Evolutionary conservation across 352 stramenopile species (phyloP), one percentile per base, ranked within the genome.

Genomic region (Globisporangium nunn): DNA sequence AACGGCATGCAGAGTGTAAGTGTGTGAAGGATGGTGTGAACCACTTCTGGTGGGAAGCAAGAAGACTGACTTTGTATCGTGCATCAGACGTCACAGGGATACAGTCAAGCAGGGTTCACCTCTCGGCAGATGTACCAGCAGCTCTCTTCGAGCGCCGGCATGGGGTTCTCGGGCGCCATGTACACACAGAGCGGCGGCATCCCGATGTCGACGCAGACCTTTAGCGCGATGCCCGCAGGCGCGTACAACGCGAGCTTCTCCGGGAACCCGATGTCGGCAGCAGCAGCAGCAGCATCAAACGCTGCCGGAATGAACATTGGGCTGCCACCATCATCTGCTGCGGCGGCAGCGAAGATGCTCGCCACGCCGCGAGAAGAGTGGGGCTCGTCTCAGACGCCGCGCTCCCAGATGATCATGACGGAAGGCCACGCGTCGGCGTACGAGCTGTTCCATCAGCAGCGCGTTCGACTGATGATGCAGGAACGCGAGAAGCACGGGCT

Each of bases 401-500:
- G 81, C 14, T 91, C 80, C 51, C 81, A 91, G 51, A 76, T 93
- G 74, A 86, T 90, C 39, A 67, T 91, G 64, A 88, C 82, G 0
- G 85, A 91, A 55, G 81, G 78, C 10, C 85, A 94, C 37, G 79
- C 83, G 30, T 91, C 81, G 6, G 85, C 81, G 7, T 93, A 92
- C 64, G 85, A 95, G 56, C 67, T 95, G 14, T 93, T 95, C 58
- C 85, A 95, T 58, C 82, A 95, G 56, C 85, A 95, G 55, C 65
- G 85, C 17, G 68, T 95, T 58, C 78, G 82, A 14, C 56, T 95
- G 46, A 95, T 95, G 78, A 62, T 93, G 30, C 77, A 95, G 50
- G 85, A 95, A 50, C 77, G 85, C 17, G 82, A 93, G 44, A 83
- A 85, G 45, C 78, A 89, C n/a, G 85, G 78, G 4, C 74, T 91